Evolutionary conservation across 257 asterid species (phyloP), one percentile per base, ranked within the genome.

Genomic region (Plantago elongata): DNA sequence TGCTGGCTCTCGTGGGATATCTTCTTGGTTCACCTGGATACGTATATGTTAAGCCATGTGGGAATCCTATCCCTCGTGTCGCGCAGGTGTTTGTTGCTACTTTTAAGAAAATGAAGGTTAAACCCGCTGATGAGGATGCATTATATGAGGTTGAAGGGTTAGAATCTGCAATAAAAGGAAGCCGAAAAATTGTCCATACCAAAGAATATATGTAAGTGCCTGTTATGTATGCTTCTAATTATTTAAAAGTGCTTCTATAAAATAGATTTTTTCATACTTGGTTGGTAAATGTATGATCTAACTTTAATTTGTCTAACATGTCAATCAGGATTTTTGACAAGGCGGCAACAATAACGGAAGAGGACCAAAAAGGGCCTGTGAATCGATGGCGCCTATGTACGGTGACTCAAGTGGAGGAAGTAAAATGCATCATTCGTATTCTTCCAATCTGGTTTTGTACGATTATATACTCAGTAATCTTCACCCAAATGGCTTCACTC

Each of bases 401-500:
- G 0, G 81, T 88, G 2, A 83, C 96, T 9, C 96, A 88, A 70
- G 80, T 88, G 3, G 96, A 88, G 68, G 95, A 88, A 77, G 89
- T 83, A 13, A 88, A 88, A 71, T 88, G 95, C 69, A 82, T 85
- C 9, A 49, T 88, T 11, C 78, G 87, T 37, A 79, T 88, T 88
- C 54, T 75, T 9, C 96, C 96, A 2, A 75, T 88, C 17, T 88
- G 96, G 96, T 71, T 83, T 4, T 85, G 92, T 79, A 88, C 96
- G 1, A 88, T 88, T 13, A 77, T 85, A 57, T 88, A 88, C 76
- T 88, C 96, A 0, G 92, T 88, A 1, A 71, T 83, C 40, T 88
- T 88, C 86, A 83, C 95, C 14, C 96, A 85, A 62, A 88, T 88
- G 96, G 87, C 92, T 15, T 88, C 96, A 0, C 76, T 88, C 4